Conservation (phyloP, 2,329 filamentous ascomycete genomes). For the Cladorrhinum sp. region DNA sequence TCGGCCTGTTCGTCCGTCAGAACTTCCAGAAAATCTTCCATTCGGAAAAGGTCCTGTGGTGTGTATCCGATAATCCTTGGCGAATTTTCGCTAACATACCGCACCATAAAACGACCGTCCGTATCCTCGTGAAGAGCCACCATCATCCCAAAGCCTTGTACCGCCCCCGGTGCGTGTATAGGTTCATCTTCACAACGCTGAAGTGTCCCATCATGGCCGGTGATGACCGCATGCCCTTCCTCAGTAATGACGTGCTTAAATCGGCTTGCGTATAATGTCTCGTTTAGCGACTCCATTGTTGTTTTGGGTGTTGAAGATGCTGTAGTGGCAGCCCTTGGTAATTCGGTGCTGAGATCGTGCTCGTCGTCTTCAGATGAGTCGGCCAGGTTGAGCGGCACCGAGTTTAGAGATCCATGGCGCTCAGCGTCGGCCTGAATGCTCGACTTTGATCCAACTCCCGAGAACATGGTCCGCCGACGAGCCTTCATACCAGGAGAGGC, state of each 20-base stretch:
- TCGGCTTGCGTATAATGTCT: conserved; percentile 62
- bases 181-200: conserved; percentile 89
- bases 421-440: conserved; percentile 46
- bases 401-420: conserved; percentile 36
- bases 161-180: conserved; percentile 79
- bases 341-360: neutral
- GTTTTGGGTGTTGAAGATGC: conserved; percentile 16
- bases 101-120: conserved; percentile 66
- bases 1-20: conserved; percentile 80
- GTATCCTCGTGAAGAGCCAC: conserved; percentile 69
- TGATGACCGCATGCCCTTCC: conserved; percentile 78
- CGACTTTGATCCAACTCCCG: conserved; percentile 39
- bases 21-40: conserved; percentile 78
- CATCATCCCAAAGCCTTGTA: conserved; percentile 77
- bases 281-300: conserved; percentile 24
- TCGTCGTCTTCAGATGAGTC: conserved; percentile 26
- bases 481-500: conserved; percentile 6
- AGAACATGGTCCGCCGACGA: conserved; percentile 34
- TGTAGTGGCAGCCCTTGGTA: conserved; percentile 1
- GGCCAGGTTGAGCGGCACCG: conserved; percentile 31
- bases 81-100: conserved; percentile 80
- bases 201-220: conserved; percentile 68
- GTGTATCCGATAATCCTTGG: conserved; percentile 71
- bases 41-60: conserved; percentile 69
- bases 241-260: conserved; percentile 77